Conservation (phyloP, 139 green algal genomes). For the Haematococcus lacustris region DNA sequence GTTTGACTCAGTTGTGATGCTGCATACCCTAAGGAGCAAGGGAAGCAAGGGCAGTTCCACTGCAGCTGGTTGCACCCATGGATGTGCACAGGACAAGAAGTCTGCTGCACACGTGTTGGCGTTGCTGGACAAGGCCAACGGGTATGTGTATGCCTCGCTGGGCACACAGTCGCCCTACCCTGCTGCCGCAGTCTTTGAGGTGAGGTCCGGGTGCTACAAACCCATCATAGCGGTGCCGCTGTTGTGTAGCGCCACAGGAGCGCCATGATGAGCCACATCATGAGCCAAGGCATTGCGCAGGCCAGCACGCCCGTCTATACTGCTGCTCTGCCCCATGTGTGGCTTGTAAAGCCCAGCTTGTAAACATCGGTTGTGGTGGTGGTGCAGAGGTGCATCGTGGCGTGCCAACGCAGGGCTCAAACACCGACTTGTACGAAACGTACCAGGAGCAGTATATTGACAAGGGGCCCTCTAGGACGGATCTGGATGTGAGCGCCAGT, state of each 20-base stretch:
- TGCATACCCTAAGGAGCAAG: too few relatives aligned
- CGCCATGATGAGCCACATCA: neutral
- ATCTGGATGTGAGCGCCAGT: too few relatives aligned
- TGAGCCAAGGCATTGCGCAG: neutral
- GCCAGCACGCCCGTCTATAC: neutral
- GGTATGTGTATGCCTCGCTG: conserved; percentile 55
- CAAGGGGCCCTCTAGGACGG: too few relatives aligned
- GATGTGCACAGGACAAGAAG: conserved; percentile 12
- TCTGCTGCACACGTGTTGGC: conserved; percentile 17
- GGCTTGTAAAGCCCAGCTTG: neutral
- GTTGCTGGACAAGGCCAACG: conserved; percentile 71
- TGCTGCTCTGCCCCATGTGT: neutral
- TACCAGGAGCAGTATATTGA: conserved; percentile 15
- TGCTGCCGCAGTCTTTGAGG: too few relatives aligned
- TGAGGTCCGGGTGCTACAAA: neutral
- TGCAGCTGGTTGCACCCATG: too few relatives aligned
- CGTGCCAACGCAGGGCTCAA: neutral
- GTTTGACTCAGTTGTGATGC: too few relatives aligned
- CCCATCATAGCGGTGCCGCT: neutral
- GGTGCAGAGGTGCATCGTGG: neutral
- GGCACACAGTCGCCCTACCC: conserved; percentile 24
- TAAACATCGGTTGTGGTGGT: neutral
- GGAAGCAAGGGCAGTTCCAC: too few relatives aligned
- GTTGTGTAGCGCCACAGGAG: too few relatives aligned
- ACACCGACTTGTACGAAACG: conserved; percentile 11